Base-by-base conservation (phyloP, 495 filamentous ascomycete species). In the Viridothelium virens region DNA sequence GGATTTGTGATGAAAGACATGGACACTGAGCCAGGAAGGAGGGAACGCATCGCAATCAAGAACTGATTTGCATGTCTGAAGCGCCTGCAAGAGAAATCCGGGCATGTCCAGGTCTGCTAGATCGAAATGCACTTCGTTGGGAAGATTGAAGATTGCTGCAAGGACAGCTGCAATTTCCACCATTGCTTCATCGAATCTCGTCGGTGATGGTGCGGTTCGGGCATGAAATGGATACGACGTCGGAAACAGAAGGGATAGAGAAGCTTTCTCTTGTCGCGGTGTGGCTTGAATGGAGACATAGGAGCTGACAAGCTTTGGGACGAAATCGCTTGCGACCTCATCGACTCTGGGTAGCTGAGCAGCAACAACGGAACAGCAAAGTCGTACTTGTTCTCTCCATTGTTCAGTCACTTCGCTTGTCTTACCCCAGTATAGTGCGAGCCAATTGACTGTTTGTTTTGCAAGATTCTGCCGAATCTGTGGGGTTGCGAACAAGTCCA, bases 1-100 rank as follows among this genome's bases (percentile, higher is more conserved):
- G 1, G 91, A 92, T 73, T 90, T 92, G 74, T 97, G 94, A 72
- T 99, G 91, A 75, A 91, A 96, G 48, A 97, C 91, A 75, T 96
- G 91, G 46, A 96, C 84, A 74, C 91, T 96, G 46, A 99, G 82
- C 95, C 94, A 98, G 69, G 79, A 84, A 39, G 84, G 81, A 2
- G 94, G 94, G 75, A 97, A 99, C 0, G 95, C 90, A 68, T 95
- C 91, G 68, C 92, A 91, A 65, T 87, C 83, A 3, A 98, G 78
- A 64, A 98, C 91, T 63, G 91, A 96, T 74, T 90, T 89, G 71
- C 95, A 89, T 3, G 94, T 89, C 67, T 91, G 87, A 41, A 94
- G 81, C 3, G 85, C 84, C 66, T 89, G 86, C 66, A 87, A 86
- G 31, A 97, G 74, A 44, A 96, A 85, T 1, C 83, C 83, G 36